Conservation (phyloP, 2,329 filamentous ascomycete genomes). For the Parascedosporium putredinis region DNA sequence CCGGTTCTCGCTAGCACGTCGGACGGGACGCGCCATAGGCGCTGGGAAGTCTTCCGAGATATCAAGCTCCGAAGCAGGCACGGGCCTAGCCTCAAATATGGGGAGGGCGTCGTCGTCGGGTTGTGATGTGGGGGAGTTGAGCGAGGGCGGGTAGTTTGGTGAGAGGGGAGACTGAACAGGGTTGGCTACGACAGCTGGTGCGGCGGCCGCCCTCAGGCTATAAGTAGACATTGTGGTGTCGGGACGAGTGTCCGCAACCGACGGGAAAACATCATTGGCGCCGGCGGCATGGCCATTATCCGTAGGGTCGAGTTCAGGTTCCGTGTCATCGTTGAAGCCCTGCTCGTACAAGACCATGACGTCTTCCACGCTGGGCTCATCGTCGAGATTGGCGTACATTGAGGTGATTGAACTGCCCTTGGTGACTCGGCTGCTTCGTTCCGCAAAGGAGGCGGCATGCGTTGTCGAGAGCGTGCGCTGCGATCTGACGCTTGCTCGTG, state of each 20-base stretch:
- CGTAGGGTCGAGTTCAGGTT: constrained; percentile 15
- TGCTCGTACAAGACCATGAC: constrained; percentile 62
- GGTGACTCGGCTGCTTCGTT: constrained; percentile 72
- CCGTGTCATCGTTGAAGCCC: constrained; percentile 41
- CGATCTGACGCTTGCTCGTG: constrained; percentile 45
- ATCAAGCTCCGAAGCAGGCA: not conserved
- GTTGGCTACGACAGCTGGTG: constrained; percentile 16
- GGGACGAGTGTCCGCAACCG: constrained; percentile 15
- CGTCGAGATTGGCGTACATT: constrained; percentile 30
- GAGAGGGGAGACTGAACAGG: not conserved
- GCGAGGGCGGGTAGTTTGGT: constrained; percentile 2
- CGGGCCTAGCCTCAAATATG: constrained; percentile 14
- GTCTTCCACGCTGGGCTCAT: constrained; percentile 53
- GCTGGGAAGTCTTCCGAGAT: constrained; percentile 1
- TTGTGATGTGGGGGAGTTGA: constrained; percentile 14
- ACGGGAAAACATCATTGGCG: constrained; percentile 12
- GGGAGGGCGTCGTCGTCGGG: constrained; percentile 7
- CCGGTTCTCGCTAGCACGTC: constrained; percentile 26
- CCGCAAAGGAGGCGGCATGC: constrained; percentile 58
- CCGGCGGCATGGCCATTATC: constrained; percentile 22
- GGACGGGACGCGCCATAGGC: not conserved
- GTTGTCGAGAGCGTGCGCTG: constrained; percentile 41
- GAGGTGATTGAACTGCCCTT: constrained; percentile 67
- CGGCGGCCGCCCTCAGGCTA: not conserved
- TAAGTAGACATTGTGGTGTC: constrained; percentile 27